Evolutionary conservation across 345 rosid genomes (phyloP).

Genomic region (Camelina neglecta): DNA sequence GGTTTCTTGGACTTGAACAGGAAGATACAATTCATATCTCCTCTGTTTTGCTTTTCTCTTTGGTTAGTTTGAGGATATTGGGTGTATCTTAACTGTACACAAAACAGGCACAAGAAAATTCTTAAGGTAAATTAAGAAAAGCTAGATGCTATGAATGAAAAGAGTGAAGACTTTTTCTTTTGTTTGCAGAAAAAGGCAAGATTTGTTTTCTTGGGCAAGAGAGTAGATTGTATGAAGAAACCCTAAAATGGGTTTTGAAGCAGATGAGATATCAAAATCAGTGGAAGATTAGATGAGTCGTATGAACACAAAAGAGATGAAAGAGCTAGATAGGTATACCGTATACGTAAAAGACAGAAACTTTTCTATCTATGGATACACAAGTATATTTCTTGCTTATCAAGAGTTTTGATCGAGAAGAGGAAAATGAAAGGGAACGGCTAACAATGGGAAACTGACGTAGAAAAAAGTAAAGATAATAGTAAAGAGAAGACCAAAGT

Average conservation of each 20-base stretch:
- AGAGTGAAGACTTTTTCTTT: slow-evolving; percentile 10
- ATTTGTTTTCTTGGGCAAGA: not conserved
- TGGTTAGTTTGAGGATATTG: slow-evolving; percentile 6
- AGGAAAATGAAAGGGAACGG: not conserved
- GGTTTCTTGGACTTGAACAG: slow-evolving; percentile 37
- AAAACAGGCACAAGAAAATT: not conserved
- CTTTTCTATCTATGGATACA: slow-evolving; percentile 14
- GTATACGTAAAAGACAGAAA: slow-evolving; percentile 9
- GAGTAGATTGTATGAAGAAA: slow-evolving; percentile 12
- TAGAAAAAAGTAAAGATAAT: slow-evolving; percentile 19
- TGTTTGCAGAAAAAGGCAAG: not conserved
- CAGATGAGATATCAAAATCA: slow-evolving; percentile 21
- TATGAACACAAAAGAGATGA: slow-evolving; percentile 28
- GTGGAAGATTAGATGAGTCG: slow-evolving; percentile 4
- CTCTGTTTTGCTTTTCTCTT: not conserved
- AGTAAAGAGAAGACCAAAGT: slow-evolving; percentile 28
- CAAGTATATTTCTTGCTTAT: slow-evolving; percentile 1
- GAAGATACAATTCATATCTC: slow-evolving; percentile 41
- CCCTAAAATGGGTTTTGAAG: slow-evolving; percentile 25
- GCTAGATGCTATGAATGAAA: slow-evolving; percentile 36
- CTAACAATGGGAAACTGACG: not conserved
- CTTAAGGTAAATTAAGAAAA: not conserved
- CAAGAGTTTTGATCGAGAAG: not conserved
- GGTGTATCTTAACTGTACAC: slow-evolving; percentile 26
- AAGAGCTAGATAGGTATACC: not conserved